Base-by-base conservation (phyloP, 441 rosid species). In the Populus tomentosa region DNA sequence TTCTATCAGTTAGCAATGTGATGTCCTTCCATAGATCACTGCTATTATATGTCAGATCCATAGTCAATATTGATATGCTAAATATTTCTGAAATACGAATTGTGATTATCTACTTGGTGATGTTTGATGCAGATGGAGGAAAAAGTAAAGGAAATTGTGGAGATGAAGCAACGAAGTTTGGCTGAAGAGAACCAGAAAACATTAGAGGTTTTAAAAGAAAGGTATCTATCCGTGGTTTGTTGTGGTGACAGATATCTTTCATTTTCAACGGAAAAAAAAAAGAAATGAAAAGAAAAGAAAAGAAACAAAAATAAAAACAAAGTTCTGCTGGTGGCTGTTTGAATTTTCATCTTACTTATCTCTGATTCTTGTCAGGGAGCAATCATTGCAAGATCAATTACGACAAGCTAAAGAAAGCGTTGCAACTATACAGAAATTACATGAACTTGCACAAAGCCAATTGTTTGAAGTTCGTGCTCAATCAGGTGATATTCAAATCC, bases 161-260 rank as follows among this genome's bases (percentile, higher is more conserved):
- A 97, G 90, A 93, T 97, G 77, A 97, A 93, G 90, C 98, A 97
- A 80, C 94, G 94, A 40, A 91, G 92, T 87, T 86, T 97, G 85
- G 98, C 98, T 36, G 98, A 97, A 90, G 99, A 97, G 86, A 97
- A 97, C 81, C 99, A 94, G 85, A 97, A 97, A 86, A 94, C 97
- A 6, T 82, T 97, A 53, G 99, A 94, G 83, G 91, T 90, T 74
- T 89, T 97, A 64, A 93, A 93, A 85, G 98, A 97, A 64, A 90
- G 98, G 99, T 97, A 85, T 42, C 23, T 6, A 62, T 26, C 69
- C 13, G 16, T 36, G 21, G 35, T 20, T 56, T 72, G 70, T 21
- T 20, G 35, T 80, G 26, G 42, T 38, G 75, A 14, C 13, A 38
- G 30, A 24, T 13, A 33, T 11, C 62, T 35, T 75, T 11, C 68